A percentile compares a stretch with the other conserved stretches of the same genome.
phyloP scores from a whole-genome alignment of 345 rosid species.

The Brassica rapa region DNA sequence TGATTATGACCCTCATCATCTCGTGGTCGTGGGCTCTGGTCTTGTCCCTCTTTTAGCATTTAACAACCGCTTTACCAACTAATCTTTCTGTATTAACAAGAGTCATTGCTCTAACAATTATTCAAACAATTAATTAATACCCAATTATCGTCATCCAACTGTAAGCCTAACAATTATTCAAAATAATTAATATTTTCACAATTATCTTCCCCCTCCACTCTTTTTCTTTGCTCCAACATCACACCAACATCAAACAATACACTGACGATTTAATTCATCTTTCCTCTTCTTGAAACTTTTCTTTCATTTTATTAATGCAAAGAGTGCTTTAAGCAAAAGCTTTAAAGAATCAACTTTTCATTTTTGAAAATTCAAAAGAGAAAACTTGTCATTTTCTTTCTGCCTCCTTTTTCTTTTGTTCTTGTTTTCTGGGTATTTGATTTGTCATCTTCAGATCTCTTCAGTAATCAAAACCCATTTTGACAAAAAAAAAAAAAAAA shows the following conservation, averaged over 20 bases:
- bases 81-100: conserved; percentile 13
- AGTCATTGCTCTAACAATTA: conserved; percentile 21
- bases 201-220: background rate
- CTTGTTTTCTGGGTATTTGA: conserved; percentile 13
- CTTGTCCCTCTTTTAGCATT: conserved; percentile 23
- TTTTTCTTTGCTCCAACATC: conserved; percentile 35
- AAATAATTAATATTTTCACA: conserved; percentile 29
- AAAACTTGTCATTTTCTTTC: conserved; percentile 15
- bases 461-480: conserved; percentile 36
- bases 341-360: background rate
- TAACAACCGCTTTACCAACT: conserved; percentile 32
- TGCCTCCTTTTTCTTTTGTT: background rate
- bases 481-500: background rate
- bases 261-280: conserved; percentile 8
- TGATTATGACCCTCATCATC: background rate
- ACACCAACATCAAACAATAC: conserved; percentile 35
- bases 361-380: conserved; percentile 11
- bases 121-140: conserved; percentile 26
- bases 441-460: conserved; percentile 11
- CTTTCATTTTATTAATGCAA: background rate
- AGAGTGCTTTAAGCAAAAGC: conserved; percentile 1
- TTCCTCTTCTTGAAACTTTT: background rate
- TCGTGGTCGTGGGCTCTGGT: conserved; percentile 21
- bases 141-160: conserved; percentile 29
- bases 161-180: conserved; percentile 32